Conservation (phyloP, 495 filamentous ascomycete species). For the Penicillium fimorum region DNA sequence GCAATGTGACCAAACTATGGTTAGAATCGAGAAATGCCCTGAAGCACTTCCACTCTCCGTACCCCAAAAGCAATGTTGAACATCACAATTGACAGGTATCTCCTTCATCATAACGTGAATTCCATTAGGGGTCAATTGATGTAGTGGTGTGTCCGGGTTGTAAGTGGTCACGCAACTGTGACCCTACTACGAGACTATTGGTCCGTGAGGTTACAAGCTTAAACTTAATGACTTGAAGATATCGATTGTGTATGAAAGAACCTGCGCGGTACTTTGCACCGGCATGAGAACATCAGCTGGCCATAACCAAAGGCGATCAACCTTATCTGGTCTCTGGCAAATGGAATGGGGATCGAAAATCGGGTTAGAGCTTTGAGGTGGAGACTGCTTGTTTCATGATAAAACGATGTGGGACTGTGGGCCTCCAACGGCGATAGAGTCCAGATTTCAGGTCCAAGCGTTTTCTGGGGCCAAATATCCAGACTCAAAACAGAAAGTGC, state of each 20-base stretch:
- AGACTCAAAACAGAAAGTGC: neutral
- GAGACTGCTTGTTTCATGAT: conserved; percentile 25
- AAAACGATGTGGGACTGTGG: conserved; percentile 13
- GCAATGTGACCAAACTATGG: neutral
- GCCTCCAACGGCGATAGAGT: conserved; percentile 2
- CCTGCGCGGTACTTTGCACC: neutral
- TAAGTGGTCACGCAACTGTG: neutral
- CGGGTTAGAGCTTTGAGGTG: conserved; percentile 9
- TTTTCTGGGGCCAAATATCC: neutral
- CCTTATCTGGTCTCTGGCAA: conserved; percentile 16
- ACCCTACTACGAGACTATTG: neutral
- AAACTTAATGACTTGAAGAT: conserved; percentile 15
- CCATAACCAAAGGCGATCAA: neutral
- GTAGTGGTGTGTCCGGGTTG: neutral
- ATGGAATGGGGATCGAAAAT: neutral
- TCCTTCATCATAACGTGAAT: neutral
- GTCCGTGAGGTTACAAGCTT: neutral
- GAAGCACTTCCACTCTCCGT: neutral
- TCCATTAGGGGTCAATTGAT: neutral
- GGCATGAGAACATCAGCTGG: neutral
- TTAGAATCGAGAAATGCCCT: neutral
- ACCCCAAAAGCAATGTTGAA: neutral
- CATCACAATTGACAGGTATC: neutral
- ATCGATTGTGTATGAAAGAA: neutral
- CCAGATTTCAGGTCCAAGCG: conserved; percentile 8